Conservation (phyloP, 176 grass and related monocot species). For the bread wheat (Triticum aestivum) region IWGSC_CS_RefSeq_v2.1 NC_057813.1:281423133-281423632, state of each 20-base stretch:
- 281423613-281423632: neutral
- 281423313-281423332: constrained; percentile 69
- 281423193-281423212: too few relatives aligned
- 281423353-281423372: constrained; percentile 85
- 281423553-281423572: constrained; percentile 75
- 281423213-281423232: too few relatives aligned
- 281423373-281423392: constrained; percentile 85
- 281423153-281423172: too few relatives aligned
- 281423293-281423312: constrained; percentile 83
- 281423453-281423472: constrained; percentile 76
- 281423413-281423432: constrained; percentile 92
- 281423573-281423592: constrained; percentile 96
- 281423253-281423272: constrained; percentile 59
- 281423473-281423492: constrained; percentile 71
- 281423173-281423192: too few relatives aligned
- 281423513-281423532: constrained; percentile 98
- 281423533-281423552: constrained; percentile 96
- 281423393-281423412: constrained; percentile 89
- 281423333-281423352: constrained; percentile 95
- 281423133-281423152: too few relatives aligned
- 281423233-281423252: too few relatives aligned
- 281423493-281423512: constrained; percentile 86
- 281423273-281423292: constrained; percentile 98
- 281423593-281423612: constrained; percentile 34
- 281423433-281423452: constrained; percentile 75